Percentiles rank a stretch among this genome's conserved stretches.
These are phyloP conservation scores for Dendrostoma leiphaemia DNA, from an alignment of 2,329 filamentous ascomycete species.

Conservation along the genomic window DNA sequence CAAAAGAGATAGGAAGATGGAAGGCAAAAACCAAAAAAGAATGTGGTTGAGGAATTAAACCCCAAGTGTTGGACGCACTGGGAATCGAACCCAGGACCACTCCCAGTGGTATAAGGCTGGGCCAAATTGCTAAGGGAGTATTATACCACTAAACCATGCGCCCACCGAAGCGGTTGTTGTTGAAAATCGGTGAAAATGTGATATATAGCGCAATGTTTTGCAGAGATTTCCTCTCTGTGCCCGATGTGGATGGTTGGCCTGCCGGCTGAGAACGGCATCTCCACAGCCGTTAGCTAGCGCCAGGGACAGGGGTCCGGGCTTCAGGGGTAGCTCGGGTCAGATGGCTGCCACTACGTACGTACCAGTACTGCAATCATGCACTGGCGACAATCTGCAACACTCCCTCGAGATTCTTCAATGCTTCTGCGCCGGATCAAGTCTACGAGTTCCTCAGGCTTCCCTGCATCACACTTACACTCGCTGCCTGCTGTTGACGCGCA, in stretches of 20 bases:
- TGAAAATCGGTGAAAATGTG: neutral
- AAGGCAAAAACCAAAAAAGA: no score
- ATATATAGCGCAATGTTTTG: neutral
- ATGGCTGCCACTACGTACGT: neutral
- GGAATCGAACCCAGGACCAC: neutral
- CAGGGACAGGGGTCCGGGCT: neutral
- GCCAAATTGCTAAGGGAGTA: neutral
- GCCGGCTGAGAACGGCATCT: neutral
- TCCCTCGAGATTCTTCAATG: neutral
- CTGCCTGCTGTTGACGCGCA: neutral
- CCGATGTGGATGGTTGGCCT: neutral
- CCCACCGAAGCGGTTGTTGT: neutral
- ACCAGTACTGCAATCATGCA: neutral
- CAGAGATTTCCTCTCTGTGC: no score
- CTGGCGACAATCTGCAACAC: conserved; percentile 3
- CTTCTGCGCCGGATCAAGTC: neutral
- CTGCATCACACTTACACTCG: neutral
- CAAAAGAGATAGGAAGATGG: no score
- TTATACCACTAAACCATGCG: neutral
- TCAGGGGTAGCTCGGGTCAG: neutral
- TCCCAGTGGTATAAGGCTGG: neutral
- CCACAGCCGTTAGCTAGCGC: neutral
- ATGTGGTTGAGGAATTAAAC: no score
- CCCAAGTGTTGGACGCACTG: neutral
- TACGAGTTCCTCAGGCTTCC: neutral